Evolutionary conservation across 2,329 filamentous ascomycete genomes (phyloP).

Genomic region (Sporothrix brunneoviolacea): DNA sequence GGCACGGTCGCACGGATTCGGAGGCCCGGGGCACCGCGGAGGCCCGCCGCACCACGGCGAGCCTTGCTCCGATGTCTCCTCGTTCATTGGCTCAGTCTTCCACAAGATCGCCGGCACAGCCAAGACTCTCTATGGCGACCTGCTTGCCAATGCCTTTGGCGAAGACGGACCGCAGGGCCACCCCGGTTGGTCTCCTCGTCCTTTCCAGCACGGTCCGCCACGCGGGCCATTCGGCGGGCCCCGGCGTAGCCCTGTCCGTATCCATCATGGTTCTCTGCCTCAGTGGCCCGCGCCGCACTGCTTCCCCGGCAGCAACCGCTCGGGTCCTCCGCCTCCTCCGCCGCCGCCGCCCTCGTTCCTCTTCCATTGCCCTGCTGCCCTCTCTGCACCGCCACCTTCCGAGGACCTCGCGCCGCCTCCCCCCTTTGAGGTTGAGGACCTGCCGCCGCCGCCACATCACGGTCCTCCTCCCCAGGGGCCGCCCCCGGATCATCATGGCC

Average conservation of each 20-base stretch:
- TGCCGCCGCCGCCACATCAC: background rate
- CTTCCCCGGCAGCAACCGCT: background rate
- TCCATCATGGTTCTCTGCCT: background rate
- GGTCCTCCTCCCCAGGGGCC: background rate
- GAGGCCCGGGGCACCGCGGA: background rate
- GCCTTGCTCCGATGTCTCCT: slow-evolving; percentile 33
- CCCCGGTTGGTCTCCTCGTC: no score
- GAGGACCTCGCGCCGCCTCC: no score
- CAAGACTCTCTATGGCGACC: slow-evolving; percentile 27
- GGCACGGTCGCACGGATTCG: background rate
- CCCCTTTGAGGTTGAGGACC: no score
- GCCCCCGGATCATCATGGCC: background rate
- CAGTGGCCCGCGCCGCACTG: background rate
- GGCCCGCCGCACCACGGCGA: background rate
- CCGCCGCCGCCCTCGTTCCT: slow-evolving; percentile 16
- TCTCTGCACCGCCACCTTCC: background rate
- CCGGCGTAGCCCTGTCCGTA: background rate
- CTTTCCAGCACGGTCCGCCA: background rate
- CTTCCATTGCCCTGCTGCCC: slow-evolving; percentile 18
- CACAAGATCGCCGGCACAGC: slow-evolving; percentile 32
- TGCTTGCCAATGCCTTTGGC: slow-evolving; percentile 10
- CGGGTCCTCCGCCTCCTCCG: background rate
- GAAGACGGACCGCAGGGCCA: slow-evolving; percentile 2
- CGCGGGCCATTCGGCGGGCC: slow-evolving; percentile 7
- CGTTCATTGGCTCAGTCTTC: slow-evolving; percentile 34